Conservation (phyloP, 768 basidiomycete species). For the Glaciozyma antarctica region DNA sequence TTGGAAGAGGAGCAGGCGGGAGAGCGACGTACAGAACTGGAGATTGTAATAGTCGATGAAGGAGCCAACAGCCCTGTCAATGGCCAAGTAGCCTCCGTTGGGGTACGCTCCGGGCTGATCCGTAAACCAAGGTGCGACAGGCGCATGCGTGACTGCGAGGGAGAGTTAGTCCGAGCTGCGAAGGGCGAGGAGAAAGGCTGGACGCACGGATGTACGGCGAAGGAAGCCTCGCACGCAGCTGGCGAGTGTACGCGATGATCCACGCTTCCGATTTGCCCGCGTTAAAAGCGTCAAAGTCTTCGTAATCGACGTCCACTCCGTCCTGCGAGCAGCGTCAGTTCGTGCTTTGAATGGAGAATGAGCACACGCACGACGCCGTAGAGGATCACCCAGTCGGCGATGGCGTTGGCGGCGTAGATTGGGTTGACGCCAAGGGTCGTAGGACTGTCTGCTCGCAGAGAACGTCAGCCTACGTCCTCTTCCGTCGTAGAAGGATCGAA, state of each 20-base stretch:
- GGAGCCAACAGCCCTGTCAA: conserved; percentile 35
- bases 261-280: conserved; percentile 50
- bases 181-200: neutral
- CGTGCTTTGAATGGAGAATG: neutral
- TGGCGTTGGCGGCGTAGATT: neutral
- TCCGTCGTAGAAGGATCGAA: neutral
- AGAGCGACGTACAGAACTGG: neutral
- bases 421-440: neutral
- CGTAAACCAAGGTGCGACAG: conserved; percentile 2
- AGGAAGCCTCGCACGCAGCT: conserved; percentile 46
- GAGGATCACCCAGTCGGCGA: neutral
- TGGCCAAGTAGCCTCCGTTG: conserved; percentile 36
- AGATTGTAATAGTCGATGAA: conserved; percentile 37
- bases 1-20: neutral
- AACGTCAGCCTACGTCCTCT: neutral
- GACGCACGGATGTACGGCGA: conserved; percentile 47
- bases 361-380: neutral
- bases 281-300: conserved; percentile 50
- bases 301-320: conserved; percentile 68
- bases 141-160: neutral
- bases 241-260: conserved; percentile 50
- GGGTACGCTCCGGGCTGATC: conserved; percentile 24
- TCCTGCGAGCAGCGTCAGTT: conserved; percentile 41
- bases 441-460: neutral
- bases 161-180: too few relatives aligned